Evolutionary conservation across 257 asterid species (phyloP), one percentile per base, ranked within the genome.

Genomic region (Schizonepeta tenuifolia): DNA sequence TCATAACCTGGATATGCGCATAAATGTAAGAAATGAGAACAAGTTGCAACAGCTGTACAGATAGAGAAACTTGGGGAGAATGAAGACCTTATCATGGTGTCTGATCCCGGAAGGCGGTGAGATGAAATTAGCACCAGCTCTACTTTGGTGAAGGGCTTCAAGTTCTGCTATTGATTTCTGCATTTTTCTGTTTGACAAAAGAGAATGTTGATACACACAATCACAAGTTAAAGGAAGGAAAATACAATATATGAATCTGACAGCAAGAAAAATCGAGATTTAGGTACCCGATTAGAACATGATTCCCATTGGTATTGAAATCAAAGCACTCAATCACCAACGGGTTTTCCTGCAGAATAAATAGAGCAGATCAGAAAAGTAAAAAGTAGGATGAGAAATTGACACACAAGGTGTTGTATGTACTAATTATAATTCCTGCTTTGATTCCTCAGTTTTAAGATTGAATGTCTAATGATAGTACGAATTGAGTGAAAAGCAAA

Each of bases 261-360:
- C 51, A 35, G 17, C 24, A 20, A 49, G 17, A 69, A 53, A 41
- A 64, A 38, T 0, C 17, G 18, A 44, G 15, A 51, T 10, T 51
- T 66, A 78, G 24, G 26, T 86, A 92, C 97, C 97, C 96, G 1
- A 92, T 88, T 33, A 83, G 86, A n/a, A 55, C 81, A 73, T 92
- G 96, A 66, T 83, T 85, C 69, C 96, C 96, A 73, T 57, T 83
- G 70, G 63, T 72, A 76, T 88, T 86, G 83, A 89, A 92, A 81
- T 92, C 96, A 71, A 85, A 92, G 80, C 96, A 92, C 90, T 90
- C 96, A 13, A 92, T 83, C 75, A 88, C 44, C 84, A 92, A 79
- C 3, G 93, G 96, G 72, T 80, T 89, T 71, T 89, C 96, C 98
- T 92, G 86, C 78, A 81, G 74, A 41, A 24, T 55, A 38, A 50